Conservation (phyloP, 2,329 filamentous ascomycete genomes). For the Basipetospora chlamydospora region DNA sequence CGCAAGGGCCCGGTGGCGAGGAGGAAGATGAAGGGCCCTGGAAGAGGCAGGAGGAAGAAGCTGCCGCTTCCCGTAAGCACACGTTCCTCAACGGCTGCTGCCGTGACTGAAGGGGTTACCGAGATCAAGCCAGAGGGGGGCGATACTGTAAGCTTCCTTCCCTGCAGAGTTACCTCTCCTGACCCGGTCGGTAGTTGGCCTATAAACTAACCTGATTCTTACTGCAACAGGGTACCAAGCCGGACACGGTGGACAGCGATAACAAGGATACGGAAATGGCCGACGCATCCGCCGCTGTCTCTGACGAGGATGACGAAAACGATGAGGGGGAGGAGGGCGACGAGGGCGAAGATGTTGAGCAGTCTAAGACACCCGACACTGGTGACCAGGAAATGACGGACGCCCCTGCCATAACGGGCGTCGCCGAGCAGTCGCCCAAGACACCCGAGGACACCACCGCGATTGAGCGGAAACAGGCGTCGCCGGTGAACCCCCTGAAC, state of each 20-base stretch:
- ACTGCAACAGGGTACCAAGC: conserved; percentile 28
- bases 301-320: conserved; percentile 30
- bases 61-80: conserved; percentile 23
- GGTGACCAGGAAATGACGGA: conserved; percentile 10
- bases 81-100: conserved; percentile 18
- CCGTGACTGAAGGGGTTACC: conserved; percentile 19
- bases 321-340: conserved; percentile 33
- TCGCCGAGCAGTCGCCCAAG: conserved; percentile 14
- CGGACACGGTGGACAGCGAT: conserved; percentile 27
- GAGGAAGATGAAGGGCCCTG: conserved; percentile 64
- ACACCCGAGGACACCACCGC: conserved; percentile 12
- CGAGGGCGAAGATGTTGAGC: conserved; percentile 29
- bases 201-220: too few species aligned
- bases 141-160: conserved; percentile 17
- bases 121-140: conserved; percentile 22
- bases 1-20: conserved; percentile 63
- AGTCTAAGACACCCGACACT: conserved; percentile 26
- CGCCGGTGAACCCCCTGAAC: conserved; percentile 16
- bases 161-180: too few species aligned
- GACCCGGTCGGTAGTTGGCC: too few species aligned
- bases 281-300: conserved; percentile 31
- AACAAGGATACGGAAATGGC: conserved; percentile 38
- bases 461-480: conserved; percentile 9
- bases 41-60: conserved; percentile 67
- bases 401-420: conserved; percentile 4